Conservation (phyloP, 2,329 filamentous ascomycete species). For the Escovopsis sp. region DNA sequence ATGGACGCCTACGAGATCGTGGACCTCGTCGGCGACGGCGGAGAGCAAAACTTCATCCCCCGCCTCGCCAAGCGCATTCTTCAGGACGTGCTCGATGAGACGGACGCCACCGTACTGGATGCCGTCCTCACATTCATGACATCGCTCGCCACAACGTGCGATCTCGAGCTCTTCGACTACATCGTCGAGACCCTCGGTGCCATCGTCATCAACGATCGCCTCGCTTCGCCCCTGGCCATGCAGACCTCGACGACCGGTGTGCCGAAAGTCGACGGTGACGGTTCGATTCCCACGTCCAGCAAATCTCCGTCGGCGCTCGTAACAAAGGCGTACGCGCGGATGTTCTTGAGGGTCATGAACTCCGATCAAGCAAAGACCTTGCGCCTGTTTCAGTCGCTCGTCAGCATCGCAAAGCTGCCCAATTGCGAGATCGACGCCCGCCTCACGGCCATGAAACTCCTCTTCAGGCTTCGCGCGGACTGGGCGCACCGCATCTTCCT, state of each 20-base stretch:
- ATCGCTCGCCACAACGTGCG: constrained; percentile 45
- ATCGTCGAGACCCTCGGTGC: constrained; percentile 36
- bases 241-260: background rate
- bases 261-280: constrained; percentile 3
- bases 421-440: constrained; percentile 53
- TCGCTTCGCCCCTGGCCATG: constrained; percentile 23
- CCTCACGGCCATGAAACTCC: constrained; percentile 57
- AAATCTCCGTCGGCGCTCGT: constrained; percentile 55
- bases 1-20: constrained; percentile 44
- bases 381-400: constrained; percentile 44
- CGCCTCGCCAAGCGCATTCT: constrained; percentile 47
- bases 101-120: constrained; percentile 48
- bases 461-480: constrained; percentile 74
- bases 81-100: constrained; percentile 44
- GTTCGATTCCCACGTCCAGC: constrained; percentile 12
- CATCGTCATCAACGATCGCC: constrained; percentile 33
- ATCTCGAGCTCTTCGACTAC: constrained; percentile 41
- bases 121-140: constrained; percentile 49
- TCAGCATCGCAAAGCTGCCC: constrained; percentile 45
- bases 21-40: constrained; percentile 41
- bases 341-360: constrained; percentile 63
- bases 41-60: constrained; percentile 39
- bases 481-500: constrained; percentile 64
- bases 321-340: constrained; percentile 52
- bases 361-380: constrained; percentile 48